Base-by-base conservation (phyloP, 1,139 yeast genomes). In the Insectozyma bohioensis region DNA sequence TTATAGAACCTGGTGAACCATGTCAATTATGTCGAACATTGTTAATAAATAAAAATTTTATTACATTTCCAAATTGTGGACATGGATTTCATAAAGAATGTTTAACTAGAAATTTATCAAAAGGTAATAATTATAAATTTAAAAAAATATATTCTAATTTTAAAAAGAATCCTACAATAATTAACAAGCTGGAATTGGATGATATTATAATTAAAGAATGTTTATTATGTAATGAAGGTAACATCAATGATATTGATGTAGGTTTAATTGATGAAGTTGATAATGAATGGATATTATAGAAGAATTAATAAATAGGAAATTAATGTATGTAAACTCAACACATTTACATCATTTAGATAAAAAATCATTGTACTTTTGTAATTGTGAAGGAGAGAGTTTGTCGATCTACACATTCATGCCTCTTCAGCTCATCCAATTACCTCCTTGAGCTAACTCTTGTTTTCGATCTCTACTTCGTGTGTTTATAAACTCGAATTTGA, bases 21-120 rank as follows among this genome's bases (percentile, higher is more conserved):
- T 92, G 99, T 59, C 68, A 74, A 28, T 46, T 77, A 4, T 94
- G 98, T 58, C 61, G 69, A 12, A 72, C 72, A 44, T 72, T 94
- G 5, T 62, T 92, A 29, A 73, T 87, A 3, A 74, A 80, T 4
- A 75, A 90, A 37, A 81, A 82, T 48, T 90, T 88, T 49, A 71
- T 84, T 32, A 78, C 83, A 8, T 92, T 88, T 52, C 96, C 97
- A 0, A 68, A 64, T 37, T 92, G 98, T 52, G 84, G 78, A 40
- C 98, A 92, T 57, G 79, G 86, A 6, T 85, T 85, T 62, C 98
- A 94, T 54, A 81, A 82, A 36, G 96, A 88, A 49, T 94, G 98
- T 58, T 58, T 88, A 17, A 74, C 85, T 4, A 74, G 78, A 37
- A 63, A 63, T 23, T 73, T 83, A 25, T 54, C 82, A 34, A 67